phyloP scores from a whole-genome alignment of 2,329 filamentous ascomycete genomes.

The Calonectria naviculata region DNA sequence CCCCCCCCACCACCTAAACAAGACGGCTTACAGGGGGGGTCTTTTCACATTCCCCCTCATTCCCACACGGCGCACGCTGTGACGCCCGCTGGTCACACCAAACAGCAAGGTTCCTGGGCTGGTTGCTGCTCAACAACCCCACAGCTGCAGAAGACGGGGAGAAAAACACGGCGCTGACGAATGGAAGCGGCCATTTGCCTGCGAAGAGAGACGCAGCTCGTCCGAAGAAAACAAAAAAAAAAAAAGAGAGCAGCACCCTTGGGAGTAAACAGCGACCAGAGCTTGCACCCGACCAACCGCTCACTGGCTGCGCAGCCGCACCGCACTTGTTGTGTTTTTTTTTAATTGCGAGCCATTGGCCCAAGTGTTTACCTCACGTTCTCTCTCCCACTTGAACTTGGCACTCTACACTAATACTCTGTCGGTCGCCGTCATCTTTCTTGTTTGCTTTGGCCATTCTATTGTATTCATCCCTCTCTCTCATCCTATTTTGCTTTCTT shows the following conservation, averaged over 20 bases:
- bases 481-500: not conserved
- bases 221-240: not conserved
- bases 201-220: not conserved
- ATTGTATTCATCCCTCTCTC: not conserved
- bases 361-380: not conserved
- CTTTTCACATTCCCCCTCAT: conserved; percentile 8
- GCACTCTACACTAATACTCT: not conserved
- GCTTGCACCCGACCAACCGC: conserved; percentile 1
- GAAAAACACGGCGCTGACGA: conserved; percentile 22
- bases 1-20: conserved; percentile 2
- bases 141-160: conserved; percentile 32
- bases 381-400: not conserved
- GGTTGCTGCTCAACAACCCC: conserved; percentile 41
- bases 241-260: not conserved
- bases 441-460: not conserved
- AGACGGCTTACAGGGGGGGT: conserved; percentile 24
- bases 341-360: conserved; percentile 13
- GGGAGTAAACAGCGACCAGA: conserved; percentile 11
- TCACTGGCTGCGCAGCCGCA: not conserved
- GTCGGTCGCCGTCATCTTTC: not conserved
- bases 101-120: conserved; percentile 26
- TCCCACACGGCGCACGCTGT: conserved; percentile 10
- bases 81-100: conserved; percentile 34
- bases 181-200: conserved; percentile 1
- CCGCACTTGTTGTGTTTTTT: not conserved